phyloP scores from a whole-genome alignment of 2,329 filamentous ascomycete species.

The Fusarium miscanthi region DNA sequence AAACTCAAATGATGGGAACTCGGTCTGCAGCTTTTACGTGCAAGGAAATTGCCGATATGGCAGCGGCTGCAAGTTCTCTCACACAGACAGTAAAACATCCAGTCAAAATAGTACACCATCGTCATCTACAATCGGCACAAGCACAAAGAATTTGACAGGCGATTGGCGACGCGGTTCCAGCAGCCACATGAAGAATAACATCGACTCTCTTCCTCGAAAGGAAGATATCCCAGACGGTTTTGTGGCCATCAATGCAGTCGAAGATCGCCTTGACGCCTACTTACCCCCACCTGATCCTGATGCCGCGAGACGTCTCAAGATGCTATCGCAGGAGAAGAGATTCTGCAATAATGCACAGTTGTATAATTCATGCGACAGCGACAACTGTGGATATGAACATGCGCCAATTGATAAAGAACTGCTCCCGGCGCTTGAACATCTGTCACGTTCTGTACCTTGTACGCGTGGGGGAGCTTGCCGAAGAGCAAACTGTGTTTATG shows the following conservation, averaged over 20 bases:
- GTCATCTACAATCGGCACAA: conserved; percentile 12
- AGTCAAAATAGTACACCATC: conserved; percentile 26
- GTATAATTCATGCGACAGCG: conserved; percentile 24
- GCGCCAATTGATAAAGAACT: conserved; percentile 29
- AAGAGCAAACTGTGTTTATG: conserved; percentile 27
- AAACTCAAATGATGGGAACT: conserved; percentile 6
- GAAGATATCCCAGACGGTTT: conserved; percentile 25
- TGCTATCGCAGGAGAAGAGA: conserved; percentile 17
- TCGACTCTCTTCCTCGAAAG: conserved; percentile 23
- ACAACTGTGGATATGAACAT: conserved; percentile 36
- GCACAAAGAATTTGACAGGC: conserved; percentile 1
- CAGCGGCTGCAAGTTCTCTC: conserved; percentile 30
- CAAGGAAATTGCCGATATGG: conserved; percentile 42
- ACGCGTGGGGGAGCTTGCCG: conserved; percentile 25
- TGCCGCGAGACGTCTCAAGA: conserved; percentile 23
- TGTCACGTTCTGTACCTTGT: conserved; percentile 37
- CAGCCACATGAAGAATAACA: conserved; percentile 6
- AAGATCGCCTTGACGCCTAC: conserved; percentile 36
- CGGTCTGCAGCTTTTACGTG: conserved; percentile 33
- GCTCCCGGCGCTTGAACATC: conserved; percentile 20
- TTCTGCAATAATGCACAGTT: conserved; percentile 40
- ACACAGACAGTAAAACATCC: conserved; percentile 23
- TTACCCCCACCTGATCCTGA: conserved; percentile 14
- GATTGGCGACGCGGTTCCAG: conserved; percentile 12
- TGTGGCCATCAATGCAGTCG: conserved; percentile 27